A percentile compares a stretch with the other conserved stretches of the same genome.
Evolutionary conservation across 106 monocot species (phyloP).

Genomic region (Ottelia alismoides): DNA sequence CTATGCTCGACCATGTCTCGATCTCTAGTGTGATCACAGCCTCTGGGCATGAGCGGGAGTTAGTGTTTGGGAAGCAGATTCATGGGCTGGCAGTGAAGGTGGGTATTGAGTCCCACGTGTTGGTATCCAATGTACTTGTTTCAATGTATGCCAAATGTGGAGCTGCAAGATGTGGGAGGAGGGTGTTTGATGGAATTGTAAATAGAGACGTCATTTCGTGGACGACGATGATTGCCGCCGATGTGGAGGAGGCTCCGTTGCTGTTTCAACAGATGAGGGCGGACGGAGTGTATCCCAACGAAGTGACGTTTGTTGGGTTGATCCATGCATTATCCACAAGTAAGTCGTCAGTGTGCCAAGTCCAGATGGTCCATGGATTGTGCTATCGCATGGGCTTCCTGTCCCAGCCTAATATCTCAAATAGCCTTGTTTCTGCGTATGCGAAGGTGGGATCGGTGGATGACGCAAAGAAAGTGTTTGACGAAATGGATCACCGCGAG

Average conservation of each 20-base stretch:
- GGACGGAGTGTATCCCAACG: conserved; percentile 46
- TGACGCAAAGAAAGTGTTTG: conserved; percentile 45
- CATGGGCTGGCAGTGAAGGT: conserved; percentile 42
- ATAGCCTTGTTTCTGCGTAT: conserved; percentile 76
- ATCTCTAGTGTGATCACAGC: conserved; percentile 47
- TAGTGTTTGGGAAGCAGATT: conserved; percentile 37
- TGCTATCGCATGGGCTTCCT: conserved; percentile 34
- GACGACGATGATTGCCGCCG: conserved; percentile 80
- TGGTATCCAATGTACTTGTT: conserved; percentile 67
- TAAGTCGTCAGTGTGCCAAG: conserved; percentile 10
- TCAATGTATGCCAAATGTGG: conserved; percentile 68
- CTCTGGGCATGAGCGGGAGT: conserved; percentile 24
- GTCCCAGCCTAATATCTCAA: conserved; percentile 35
- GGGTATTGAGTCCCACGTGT: conserved; percentile 17
- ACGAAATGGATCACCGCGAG: conserved; percentile 32
- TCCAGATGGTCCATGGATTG: conserved; percentile 48
- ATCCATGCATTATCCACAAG: conserved; percentile 24
- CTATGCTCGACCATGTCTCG: conserved; percentile 41
- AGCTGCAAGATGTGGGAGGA: conserved; percentile 8
- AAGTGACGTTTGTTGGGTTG: conserved; percentile 62
- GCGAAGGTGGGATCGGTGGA: conserved; percentile 27
- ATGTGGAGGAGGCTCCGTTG: conserved; percentile 25
- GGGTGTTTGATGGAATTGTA: conserved; percentile 32
- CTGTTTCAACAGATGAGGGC: conserved; percentile 53
- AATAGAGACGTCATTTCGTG: conserved; percentile 63